Conservation (phyloP, 441 rosid genomes). For the Isatis lusitanica region DNA sequence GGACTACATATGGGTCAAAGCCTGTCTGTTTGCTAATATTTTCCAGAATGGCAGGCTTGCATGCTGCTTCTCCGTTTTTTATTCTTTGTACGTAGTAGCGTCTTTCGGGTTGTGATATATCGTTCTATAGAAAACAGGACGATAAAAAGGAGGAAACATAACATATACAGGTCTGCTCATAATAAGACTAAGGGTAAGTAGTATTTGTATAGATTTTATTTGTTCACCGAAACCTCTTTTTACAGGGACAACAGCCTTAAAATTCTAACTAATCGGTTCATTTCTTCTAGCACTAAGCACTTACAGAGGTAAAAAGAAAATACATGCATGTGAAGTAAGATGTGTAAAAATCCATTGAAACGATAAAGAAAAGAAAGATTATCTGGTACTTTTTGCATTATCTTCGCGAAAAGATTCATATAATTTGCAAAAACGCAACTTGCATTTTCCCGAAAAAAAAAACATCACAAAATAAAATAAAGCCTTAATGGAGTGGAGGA, state of each 20-base stretch:
- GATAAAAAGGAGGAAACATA: conserved; percentile 4
- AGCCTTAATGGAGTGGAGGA: background rate
- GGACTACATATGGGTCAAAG: background rate
- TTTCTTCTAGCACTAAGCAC: background rate
- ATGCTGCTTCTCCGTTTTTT: background rate
- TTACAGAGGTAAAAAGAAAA: background rate
- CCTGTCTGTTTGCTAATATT: conserved; percentile 23
- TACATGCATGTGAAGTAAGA: background rate
- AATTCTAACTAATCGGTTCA: background rate
- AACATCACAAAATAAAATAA: background rate
- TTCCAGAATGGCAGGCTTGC: conserved; percentile 6
- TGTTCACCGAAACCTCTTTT: background rate
- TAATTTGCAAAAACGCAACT: no score
- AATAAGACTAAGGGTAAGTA: background rate
- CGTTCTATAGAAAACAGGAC: background rate
- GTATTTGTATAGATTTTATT: background rate
- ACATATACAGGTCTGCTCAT: conserved; percentile 7
- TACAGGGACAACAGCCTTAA: background rate
- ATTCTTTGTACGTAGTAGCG: conserved; percentile 15
- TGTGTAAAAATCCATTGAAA: background rate
- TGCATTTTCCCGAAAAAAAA: background rate
- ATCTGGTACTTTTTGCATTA: background rate
- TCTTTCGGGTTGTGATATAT: conserved; percentile 1
- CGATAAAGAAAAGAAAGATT: background rate
- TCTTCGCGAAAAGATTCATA: no score